phyloP scores from a whole-genome alignment of 208 protist genomes.

The Acanthamoeba healyi region DNA sequence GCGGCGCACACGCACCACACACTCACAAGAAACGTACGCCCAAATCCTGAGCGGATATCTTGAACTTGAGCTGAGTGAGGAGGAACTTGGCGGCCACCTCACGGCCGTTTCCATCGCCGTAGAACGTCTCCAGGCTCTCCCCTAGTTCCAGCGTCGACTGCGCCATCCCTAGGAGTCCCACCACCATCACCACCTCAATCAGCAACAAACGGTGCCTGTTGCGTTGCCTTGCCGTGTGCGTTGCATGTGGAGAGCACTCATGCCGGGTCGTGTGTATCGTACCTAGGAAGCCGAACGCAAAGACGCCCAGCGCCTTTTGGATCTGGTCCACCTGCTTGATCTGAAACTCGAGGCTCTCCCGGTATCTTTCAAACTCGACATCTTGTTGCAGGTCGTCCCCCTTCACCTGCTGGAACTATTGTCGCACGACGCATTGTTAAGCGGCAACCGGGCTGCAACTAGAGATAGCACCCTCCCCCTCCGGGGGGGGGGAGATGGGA shows the following conservation, averaged over 20 bases:
- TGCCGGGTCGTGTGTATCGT: not conserved
- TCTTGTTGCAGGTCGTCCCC: not conserved
- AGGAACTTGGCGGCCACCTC: slow-evolving; percentile 32
- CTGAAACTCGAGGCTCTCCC: not conserved
- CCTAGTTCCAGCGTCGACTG: not conserved
- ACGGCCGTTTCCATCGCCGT: not conserved
- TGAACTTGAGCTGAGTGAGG: slow-evolving; percentile 64
- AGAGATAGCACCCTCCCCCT: too few species aligned
- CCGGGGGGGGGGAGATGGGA: too few species aligned
- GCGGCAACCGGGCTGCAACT: too few species aligned
- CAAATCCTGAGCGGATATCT: slow-evolving; percentile 24
- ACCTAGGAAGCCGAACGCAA: slow-evolving; percentile 1
- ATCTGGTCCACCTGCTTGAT: slow-evolving; percentile 46
- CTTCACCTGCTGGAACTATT: slow-evolving; percentile 8
- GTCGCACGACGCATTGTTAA: too few species aligned
- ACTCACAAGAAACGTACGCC: not conserved
- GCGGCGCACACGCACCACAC: not conserved
- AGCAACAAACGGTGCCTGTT: not conserved
- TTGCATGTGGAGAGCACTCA: too few species aligned
- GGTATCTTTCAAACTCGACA: not conserved
- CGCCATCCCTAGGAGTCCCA: not conserved
- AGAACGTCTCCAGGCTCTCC: slow-evolving; percentile 36
- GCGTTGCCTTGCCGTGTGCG: not conserved
- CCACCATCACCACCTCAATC: not conserved
- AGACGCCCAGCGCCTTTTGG: not conserved